These are phyloP conservation scores for Pythium insidiosum DNA, from an alignment of 352 stramenopile genomes.

Conservation along the genomic window DNA sequence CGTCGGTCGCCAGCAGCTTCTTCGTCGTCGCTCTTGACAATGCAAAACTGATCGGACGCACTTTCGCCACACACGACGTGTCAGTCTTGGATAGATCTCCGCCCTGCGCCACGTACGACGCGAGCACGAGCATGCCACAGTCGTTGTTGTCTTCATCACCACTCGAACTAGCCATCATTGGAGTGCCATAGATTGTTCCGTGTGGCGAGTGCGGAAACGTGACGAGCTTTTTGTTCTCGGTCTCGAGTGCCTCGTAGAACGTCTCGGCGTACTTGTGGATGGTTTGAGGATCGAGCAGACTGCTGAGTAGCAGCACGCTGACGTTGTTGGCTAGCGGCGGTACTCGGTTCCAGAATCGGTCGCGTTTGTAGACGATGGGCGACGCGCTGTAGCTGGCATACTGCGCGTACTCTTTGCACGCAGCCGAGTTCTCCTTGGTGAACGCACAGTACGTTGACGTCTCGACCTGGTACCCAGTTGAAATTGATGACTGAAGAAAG, in stretches of 20 bases:
- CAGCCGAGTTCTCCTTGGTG: conserved; percentile 3
- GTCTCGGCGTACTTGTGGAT: conserved; percentile 14
- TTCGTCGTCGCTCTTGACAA: not conserved
- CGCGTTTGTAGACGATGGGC: conserved; percentile 13
- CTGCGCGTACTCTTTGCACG: not conserved
- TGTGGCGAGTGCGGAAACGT: conserved; percentile 19
- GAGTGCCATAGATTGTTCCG: conserved; percentile 10
- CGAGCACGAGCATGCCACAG: conserved; percentile 13
- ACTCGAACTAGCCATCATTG: too few species aligned
- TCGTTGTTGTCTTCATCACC: not conserved
- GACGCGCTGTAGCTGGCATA: conserved; percentile 5
- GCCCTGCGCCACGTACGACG: conserved; percentile 7
- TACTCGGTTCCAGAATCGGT: conserved; percentile 19
- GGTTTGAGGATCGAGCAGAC: conserved; percentile 21
- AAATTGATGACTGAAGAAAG: conserved; percentile 8
- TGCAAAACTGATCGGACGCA: conserved; percentile 6
- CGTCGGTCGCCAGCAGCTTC: not conserved
- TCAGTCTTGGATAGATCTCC: conserved; percentile 8
- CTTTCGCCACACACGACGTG: conserved; percentile 7
- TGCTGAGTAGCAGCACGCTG: conserved; percentile 22
- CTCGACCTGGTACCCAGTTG: conserved; percentile 2
- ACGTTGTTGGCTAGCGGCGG: conserved; percentile 6
- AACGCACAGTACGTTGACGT: conserved; percentile 18
- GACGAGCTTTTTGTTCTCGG: conserved; percentile 17
- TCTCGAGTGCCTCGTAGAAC: conserved; percentile 10